Base-by-base conservation (phyloP, 2,329 filamentous ascomycete genomes). In the Fusarium verticillioides region DNA sequence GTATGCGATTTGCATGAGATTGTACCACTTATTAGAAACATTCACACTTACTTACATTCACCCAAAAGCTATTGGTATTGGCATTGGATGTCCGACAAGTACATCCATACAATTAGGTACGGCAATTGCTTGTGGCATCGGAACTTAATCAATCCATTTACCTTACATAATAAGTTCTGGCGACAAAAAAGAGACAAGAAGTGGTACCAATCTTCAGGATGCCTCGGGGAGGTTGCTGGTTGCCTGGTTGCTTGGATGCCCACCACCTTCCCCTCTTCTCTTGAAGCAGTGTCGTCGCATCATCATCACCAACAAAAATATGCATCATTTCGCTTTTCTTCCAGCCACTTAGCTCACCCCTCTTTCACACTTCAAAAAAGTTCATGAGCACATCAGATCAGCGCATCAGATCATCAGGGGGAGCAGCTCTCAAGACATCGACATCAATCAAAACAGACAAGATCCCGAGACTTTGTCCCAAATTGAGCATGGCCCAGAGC, bases 331-430 rank as follows among this genome's bases (percentile, higher is more conserved):
- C 40, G 34, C 42, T 46, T 43, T 30, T 47, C 23, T 64, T 32
- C 34, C 60, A 57, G 70, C 70, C 66, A 73, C 70, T 60, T 54
- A 63, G 42, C 43, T 42, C 40, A 73, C 66, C 56, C 70, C 57
- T 62, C 60, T 60, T 49, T 36, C 57, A 37, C 32, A 13, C 34
- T 66, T 44, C 34, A 28, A n/a, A 50, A 44, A 36, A 52, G 46
- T 37, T 66, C 18, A 42, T 39, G 30, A 46, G 34, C 44, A 60
- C 47, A 63, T 59, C 60, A 63, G 63, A 53, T 58, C 52, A 67
- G 49, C 44, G 52, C 37, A 69, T 60, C 61, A 65, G 65, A 56
- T 60, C 58, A 69, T 47, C 56, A 66, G 53, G 40, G 40, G 42
- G 37, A 52, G 42, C 39, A 43, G 34, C 26, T 47, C 28, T 44